These are phyloP conservation scores for Cotoneaster glaucophyllus DNA, from an alignment of 306 rosid species.

Conservation along the genomic window DNA sequence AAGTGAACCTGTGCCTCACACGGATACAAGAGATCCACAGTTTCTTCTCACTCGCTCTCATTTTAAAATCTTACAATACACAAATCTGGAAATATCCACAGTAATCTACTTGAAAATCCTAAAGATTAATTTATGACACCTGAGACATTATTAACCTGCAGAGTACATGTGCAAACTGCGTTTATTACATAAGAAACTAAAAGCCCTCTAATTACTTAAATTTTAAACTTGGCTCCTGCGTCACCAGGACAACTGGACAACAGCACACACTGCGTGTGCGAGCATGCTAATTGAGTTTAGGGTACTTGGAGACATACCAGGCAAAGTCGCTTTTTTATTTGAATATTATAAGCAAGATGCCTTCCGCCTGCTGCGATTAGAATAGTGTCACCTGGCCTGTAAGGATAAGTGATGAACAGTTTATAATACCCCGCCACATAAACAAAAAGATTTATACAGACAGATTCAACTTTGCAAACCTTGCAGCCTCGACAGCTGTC, in stretches of 20 bases:
- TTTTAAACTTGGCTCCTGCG: too few relatives aligned
- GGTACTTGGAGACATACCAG: constrained; percentile 45
- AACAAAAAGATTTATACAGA: background rate
- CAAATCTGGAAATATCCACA: too few relatives aligned
- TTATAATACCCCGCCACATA: background rate
- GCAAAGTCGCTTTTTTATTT: constrained; percentile 81
- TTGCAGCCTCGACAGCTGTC: constrained; percentile 82
- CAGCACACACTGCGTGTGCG: background rate
- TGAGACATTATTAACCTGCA: too few relatives aligned
- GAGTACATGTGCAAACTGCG: too few relatives aligned
- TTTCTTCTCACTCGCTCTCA: too few relatives aligned
- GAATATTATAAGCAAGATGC: constrained; percentile 74
- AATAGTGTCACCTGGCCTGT: constrained; percentile 94
- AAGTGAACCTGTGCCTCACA: too few relatives aligned
- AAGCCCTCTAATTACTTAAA: too few relatives aligned
- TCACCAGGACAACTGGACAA: background rate
- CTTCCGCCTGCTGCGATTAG: constrained; percentile 82
- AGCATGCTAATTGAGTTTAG: background rate
- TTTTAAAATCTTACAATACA: too few relatives aligned
- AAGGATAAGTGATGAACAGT: constrained; percentile 14
- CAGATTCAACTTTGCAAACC: constrained; percentile 34
- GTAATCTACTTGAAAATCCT: too few relatives aligned
- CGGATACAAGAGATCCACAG: too few relatives aligned
- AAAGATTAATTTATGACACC: too few relatives aligned
- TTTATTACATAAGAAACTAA: too few relatives aligned